Evolutionary conservation across 768 basidiomycete genomes (phyloP), one percentile per base, ranked within the genome.

Genomic region (Cystobasidium ongulense): DNA sequence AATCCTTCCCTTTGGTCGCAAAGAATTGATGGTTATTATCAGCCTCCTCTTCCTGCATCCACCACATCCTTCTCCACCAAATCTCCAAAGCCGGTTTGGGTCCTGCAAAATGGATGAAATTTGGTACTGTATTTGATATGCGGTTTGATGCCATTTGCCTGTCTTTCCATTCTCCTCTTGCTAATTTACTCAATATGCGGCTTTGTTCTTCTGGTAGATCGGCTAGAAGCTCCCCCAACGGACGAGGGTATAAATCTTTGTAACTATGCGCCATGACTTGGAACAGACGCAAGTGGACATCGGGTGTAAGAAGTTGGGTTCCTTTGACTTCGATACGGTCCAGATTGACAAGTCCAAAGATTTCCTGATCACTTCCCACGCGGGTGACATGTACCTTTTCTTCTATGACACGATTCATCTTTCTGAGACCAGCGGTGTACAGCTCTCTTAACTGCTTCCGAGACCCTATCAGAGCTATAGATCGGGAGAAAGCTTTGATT

Each of bases 281-380:
- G 63, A 64, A 64, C 11, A 64, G 63, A 17, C 63, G 63, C 21
- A 64, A n/a, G 25, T 64, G 63, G 11, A 39, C 25, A 39, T 64
- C 63, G 13, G 63, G 63, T 23, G 36, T 39, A 7, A 64, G 27
- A n/a, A 64, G 38, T 18, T 8, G 27, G 15, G 43, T 27, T 13
- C 27, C 23, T 11, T 39, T 39, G 33, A 35, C 25, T 39, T 64
- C 23, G 36, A 46, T 46, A 17, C 43, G 25, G 63, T 39, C 63
- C 33, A 64, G 36, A 27, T 64, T 64, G 33, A 64, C 63, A 3
- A 64, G 43, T 13, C 63, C 63, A 29, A 64, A 46, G 2, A 64
- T 64, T 23, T 64, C 63, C 36, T 64, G 63, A 64, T 64, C 63
- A 23, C 63, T 64, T 27, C 63, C 63, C 27, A 64, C 63, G 27